phyloP scores from a whole-genome alignment of 164 flowering plant species.

The Berberis thunbergii region DNA sequence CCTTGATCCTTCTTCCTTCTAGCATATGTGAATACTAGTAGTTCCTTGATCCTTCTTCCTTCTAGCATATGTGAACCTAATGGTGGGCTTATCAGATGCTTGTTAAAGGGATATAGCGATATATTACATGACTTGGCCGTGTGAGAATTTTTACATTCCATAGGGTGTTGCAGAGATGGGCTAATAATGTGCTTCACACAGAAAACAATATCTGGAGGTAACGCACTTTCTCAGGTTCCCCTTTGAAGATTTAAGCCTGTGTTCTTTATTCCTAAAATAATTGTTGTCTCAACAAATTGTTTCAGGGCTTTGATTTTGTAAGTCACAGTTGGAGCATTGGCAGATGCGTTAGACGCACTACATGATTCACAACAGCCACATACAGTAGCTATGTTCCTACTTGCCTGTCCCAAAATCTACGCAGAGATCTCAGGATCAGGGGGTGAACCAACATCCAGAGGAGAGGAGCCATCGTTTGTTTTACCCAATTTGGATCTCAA shows the following conservation, averaged over 20 bases:
- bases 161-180: slow-evolving; percentile 98
- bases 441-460: slow-evolving; percentile 17
- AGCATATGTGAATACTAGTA: no score
- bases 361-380: slow-evolving; percentile 88
- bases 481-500: slow-evolving; percentile 56
- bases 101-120: neutral
- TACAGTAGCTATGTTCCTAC: slow-evolving; percentile 91
- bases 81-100: no score
- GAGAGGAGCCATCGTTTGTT: slow-evolving; percentile 15
- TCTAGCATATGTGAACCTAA: no score
- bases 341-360: slow-evolving; percentile 84
- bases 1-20: no score
- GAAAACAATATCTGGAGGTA: slow-evolving; percentile 98
- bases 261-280: slow-evolving; percentile 1
- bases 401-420: slow-evolving; percentile 79
- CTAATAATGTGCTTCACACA: slow-evolving; percentile 54
- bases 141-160: slow-evolving; percentile 3
- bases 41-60: no score
- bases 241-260: neutral
- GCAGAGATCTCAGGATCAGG: slow-evolving; percentile 31
- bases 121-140: neutral
- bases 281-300: neutral
- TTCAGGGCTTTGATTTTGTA: slow-evolving; percentile 87
- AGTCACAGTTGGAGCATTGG: slow-evolving; percentile 89
- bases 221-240: neutral